Base-by-base conservation (phyloP, 1,284 basidiomycete species). In the Apiotrichum domesticum region DNA sequence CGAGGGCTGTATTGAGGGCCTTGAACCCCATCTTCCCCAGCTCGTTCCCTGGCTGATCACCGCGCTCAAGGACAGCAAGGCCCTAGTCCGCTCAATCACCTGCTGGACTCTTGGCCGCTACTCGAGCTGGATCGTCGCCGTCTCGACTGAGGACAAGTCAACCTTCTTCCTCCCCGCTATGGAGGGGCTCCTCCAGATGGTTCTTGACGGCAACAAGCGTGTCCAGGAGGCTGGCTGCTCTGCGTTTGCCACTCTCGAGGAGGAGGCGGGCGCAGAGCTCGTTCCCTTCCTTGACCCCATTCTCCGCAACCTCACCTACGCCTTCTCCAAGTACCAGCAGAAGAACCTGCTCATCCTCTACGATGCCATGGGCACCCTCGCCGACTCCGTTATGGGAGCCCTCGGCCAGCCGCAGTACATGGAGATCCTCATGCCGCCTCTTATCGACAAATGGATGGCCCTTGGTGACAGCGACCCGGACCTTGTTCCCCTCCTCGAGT, bases 21-120 rank as follows among this genome's bases (percentile, higher is more conserved):
- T 99, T 62, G 90, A 94, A 75, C 92, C 90, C 46, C 95, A 99
- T 77, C 80, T 99, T 44, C 86, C 90, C 14, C 90, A 88, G 44
- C 82, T 99, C 21, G 83, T 99, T 54, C 93, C 93, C 15, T 95
- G 96, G 78, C 80, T 98, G 51, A 87, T 97, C 73, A 87, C 85
- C 65, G 90, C 88, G 40, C 79, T 99, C 57, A 87, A 87, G 64
- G 93, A 98, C 78, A 81, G 88, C 50, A 98, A 98, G 84, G 95
- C 96, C 37, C 84, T 98, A 35, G 91, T 99, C 6, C 87, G 96
- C 53, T 97, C 94, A 11, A 99, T 99, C 74, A 93, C 95, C 14
- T 99, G 96, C 76, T 99, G 96, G 96, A 98, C 95, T 0, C 82
- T 99, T 13, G 94, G 95, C n/a, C 86, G 96, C 50, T 99, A 99